Evolutionary conservation across 257 asterid genomes (phyloP), one percentile per base, ranked within the genome.

Genomic region (Nicotiana sylvestris): DNA sequence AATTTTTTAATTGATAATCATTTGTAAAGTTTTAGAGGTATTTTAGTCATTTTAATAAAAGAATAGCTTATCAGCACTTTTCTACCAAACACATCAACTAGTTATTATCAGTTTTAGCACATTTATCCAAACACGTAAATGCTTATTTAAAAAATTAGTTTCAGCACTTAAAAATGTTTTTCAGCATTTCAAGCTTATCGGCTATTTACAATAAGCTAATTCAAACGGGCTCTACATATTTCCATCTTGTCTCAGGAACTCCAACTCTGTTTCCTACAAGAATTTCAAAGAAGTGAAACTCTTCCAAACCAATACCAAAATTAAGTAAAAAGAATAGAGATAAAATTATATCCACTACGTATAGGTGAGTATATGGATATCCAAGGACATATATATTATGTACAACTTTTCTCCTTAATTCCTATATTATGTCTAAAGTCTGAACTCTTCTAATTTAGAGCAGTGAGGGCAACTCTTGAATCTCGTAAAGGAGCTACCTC

Each of bases 391-490:
- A 51, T 53, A 39, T 67, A 70, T 51, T 16, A 76, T 76, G 80
- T 76, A 76, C 80, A 76, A 76, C 49, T 16, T 60, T 76, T 35
- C 43, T 49, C 46, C 80, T 76, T 15, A 8, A 76, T 51, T 76
- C 27, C 64, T 12, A 51, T 72, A 25, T 74, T 30, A 46, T 76
- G 80, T 27, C 7, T 29, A 16, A 27, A 27, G 65, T 53, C 65
- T 53, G 29, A 62, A 51, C 80, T 13, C 80, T 29, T 51, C 80
- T 76, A 91, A 78, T 93, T 92, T 69, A 92, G 84, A 80, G 98
- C 91, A 76, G 93, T 93, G 72, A 95, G 96, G 77, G 98, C 93
- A 84, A 86, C 81, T 81, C 97, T 90, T 17, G 97, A 86, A 83
- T 94, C 98, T 86, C 90, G 88, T 86, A 91, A 62, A 72, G 87